Evolutionary conservation across 2,329 filamentous ascomycete species (phyloP).

Genomic region (Sclerotinia subarctica): DNA sequence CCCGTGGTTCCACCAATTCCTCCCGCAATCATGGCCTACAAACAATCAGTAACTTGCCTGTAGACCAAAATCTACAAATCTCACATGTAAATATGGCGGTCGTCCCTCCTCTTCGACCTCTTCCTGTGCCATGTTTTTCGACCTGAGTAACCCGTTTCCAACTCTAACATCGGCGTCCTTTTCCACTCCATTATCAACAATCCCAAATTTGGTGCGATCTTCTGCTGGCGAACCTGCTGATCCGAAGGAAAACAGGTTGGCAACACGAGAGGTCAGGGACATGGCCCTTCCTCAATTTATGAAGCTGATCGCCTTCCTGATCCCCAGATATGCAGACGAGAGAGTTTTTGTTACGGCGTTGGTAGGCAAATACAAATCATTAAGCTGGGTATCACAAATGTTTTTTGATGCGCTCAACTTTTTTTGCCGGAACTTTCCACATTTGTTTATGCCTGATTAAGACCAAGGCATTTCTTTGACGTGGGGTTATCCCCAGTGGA

Average conservation of each 20-base stretch:
- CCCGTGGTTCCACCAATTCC: slow-evolving; percentile 89
- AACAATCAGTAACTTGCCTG: slow-evolving; percentile 27
- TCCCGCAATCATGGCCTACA: slow-evolving; percentile 88
- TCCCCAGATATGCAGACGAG: neutral
- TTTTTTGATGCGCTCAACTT: slow-evolving; percentile 16
- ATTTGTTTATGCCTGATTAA: slow-evolving; percentile 9
- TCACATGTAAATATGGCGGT: slow-evolving; percentile 62
- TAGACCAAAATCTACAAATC: slow-evolving; percentile 16
- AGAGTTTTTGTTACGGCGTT: neutral
- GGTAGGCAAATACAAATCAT: slow-evolving; percentile 3
- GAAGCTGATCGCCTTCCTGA: slow-evolving; percentile 15
- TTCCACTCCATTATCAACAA: slow-evolving; percentile 41
- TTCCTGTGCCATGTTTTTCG: slow-evolving; percentile 37
- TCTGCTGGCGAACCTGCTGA: slow-evolving; percentile 30
- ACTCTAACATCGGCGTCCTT: slow-evolving; percentile 36
- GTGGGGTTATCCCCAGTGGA: neutral
- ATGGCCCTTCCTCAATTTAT: slow-evolving; percentile 45
- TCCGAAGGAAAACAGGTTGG: slow-evolving; percentile 49
- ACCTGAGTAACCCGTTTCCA: slow-evolving; percentile 28
- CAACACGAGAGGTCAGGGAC: slow-evolving; percentile 55
- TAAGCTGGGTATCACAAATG: slow-evolving; percentile 1
- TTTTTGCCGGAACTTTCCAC: slow-evolving; percentile 22
- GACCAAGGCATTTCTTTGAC: neutral
- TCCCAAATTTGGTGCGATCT: slow-evolving; percentile 34
- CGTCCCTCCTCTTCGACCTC: slow-evolving; percentile 51